Evolutionary conservation across 345 rosid genomes (phyloP).

Genomic region (Populus deltoides): DNA sequence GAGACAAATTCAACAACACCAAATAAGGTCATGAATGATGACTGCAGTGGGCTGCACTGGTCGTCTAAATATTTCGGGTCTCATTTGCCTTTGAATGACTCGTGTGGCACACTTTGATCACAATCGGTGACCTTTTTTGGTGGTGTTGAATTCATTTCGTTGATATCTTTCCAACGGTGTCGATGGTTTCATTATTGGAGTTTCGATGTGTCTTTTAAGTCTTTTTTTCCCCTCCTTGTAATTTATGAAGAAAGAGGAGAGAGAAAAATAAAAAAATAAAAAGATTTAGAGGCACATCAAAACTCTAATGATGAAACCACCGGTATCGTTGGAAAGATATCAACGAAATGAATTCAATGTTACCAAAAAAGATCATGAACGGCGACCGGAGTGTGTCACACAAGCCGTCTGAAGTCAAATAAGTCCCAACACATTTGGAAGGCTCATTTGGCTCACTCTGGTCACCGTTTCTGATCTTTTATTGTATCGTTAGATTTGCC

Average conservation of each 20-base stretch:
- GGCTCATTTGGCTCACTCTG: accelerated
- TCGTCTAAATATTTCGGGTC: too few relatives aligned
- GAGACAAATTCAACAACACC: accelerated
- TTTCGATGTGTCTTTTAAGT: accelerated
- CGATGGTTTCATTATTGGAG: accelerated
- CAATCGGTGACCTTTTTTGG: accelerated
- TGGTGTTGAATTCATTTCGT: too few relatives aligned
- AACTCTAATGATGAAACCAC: too few relatives aligned
- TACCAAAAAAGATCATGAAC: accelerated
- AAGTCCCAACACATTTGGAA: accelerated
- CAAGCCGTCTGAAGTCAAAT: accelerated
- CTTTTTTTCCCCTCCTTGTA: accelerated
- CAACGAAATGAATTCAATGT: accelerated
- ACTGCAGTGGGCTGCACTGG: accelerated
- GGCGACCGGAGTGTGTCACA: accelerated
- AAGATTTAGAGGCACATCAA: too few relatives aligned
- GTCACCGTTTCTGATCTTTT: accelerated
- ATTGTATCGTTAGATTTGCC: accelerated
- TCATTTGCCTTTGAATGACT: too few relatives aligned
- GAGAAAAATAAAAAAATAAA: too few relatives aligned
- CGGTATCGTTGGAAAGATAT: too few relatives aligned
- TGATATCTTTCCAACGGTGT: accelerated
- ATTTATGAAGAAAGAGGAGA: accelerated
- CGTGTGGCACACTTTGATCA: too few relatives aligned
- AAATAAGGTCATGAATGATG: too few relatives aligned